Base-by-base conservation (phyloP, 73 alveolate species). In the Tetrahymena elliotti region DNA sequence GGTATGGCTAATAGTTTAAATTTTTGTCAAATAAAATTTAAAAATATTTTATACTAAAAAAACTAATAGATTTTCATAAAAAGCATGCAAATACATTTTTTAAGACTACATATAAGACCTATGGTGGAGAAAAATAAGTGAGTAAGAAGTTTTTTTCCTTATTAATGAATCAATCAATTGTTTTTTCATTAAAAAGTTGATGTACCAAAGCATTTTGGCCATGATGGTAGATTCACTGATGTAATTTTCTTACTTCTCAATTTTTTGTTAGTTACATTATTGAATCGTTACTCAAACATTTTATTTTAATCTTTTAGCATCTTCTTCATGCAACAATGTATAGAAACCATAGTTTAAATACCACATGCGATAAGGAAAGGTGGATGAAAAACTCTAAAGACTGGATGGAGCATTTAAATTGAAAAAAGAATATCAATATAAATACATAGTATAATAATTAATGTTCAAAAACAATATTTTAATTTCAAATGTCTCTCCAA, bases 311-410 rank as follows among this genome's bases (percentile, higher is more conserved):
- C 16, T 16, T 93, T 0, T 83, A 88, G 95, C 99, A 98, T 93
- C 95, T 98, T 93, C 93, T 95, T 93, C 40, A 95, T 83, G 98
- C 99, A 35, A 99, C 99, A 37, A 98, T 98, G 99, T 98, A 96
- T 94, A 98, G 96, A 95, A 98, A 97, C 93, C 94, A 96, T 93
- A 98, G 99, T 53, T 97, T 98, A 84, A 98, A 98, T 96, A 97
- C 99, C 36, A 95, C 98, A 33, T 93, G 93, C 13, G 99, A 98
- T 95, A 98, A 97, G 92, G 99, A 98, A 93, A 97, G 99, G 93
- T 98, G 97, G 93, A 98, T 97, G 96, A 97, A 98, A 95, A 98
- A 98, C 52, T 96, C 99, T 92, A 98, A 98, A 92, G 99, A 98
- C 96, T 98, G 99, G 99, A 98, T 98, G 99, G 98, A 96, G 52